phyloP scores from a whole-genome alignment of 495 filamentous ascomycete species.

The Penicillium bialowiezense region DNA sequence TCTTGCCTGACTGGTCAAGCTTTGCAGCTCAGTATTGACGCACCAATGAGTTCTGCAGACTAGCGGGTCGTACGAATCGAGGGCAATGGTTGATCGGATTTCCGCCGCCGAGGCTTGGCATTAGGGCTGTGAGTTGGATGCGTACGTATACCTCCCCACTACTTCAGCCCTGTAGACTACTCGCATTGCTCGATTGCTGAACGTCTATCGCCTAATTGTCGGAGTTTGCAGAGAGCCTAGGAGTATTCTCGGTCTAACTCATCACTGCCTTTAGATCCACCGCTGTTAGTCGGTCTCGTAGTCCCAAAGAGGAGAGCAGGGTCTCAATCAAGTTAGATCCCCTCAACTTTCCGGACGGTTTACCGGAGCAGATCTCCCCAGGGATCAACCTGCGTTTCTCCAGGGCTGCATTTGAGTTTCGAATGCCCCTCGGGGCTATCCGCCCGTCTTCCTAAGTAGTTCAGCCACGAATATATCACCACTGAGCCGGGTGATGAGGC shows the following conservation, averaged over 20 bases:
- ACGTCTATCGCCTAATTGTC: background rate
- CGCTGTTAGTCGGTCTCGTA: too few relatives aligned
- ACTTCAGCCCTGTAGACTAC: constrained; percentile 1
- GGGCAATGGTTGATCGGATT: background rate
- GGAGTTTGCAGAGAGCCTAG: background rate
- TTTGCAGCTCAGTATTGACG: background rate
- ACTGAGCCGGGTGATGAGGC: too few relatives aligned
- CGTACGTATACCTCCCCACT: constrained; percentile 1
- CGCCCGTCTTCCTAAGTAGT: too few relatives aligned
- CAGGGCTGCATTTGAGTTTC: too few relatives aligned
- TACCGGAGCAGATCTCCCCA: too few relatives aligned
- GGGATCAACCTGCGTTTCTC: too few relatives aligned
- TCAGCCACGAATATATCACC: background rate
- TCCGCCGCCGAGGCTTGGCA: constrained; percentile 1
- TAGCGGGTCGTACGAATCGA: background rate
- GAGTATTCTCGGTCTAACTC: background rate
- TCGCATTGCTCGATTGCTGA: background rate
- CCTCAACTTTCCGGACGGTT: background rate
- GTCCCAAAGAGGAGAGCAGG: background rate
- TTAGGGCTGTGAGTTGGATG: constrained; percentile 1
- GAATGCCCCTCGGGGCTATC: too few relatives aligned
- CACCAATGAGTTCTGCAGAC: background rate
- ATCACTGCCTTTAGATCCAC: background rate
- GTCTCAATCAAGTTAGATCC: background rate
- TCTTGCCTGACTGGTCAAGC: background rate